phyloP scores from a whole-genome alignment of 768 basidiomycete genomes.

The Podaxis sp. region DNA sequence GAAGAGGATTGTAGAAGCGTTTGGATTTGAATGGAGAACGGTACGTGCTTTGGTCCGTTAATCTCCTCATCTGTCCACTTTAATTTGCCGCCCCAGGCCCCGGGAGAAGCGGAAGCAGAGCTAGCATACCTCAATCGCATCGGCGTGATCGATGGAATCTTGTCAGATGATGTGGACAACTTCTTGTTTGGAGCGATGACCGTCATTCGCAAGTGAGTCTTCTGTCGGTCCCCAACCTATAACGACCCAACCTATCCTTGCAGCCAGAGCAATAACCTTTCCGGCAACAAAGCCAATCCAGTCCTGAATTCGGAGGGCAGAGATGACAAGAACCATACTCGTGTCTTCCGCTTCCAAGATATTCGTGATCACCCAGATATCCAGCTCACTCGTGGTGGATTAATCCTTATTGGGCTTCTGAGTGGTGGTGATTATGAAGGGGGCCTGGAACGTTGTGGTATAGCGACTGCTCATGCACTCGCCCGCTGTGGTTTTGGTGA shows the following conservation, averaged over 20 bases:
- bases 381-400: constrained; percentile 61
- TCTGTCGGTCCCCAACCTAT: neutral
- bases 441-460: constrained; percentile 67
- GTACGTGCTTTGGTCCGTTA: constrained; percentile 29
- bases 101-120: constrained; percentile 94
- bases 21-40: constrained; percentile 77
- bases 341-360: constrained; percentile 39
- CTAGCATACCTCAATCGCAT: constrained; percentile 81
- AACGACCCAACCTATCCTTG: constrained; percentile 10
- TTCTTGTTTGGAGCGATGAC: constrained; percentile 85
- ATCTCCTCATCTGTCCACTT: constrained; percentile 13
- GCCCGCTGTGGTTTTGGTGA: constrained; percentile 83
- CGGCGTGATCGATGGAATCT: constrained; percentile 82
- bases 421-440: constrained; percentile 90
- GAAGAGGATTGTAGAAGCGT: constrained; percentile 76
- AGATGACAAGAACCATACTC: constrained; percentile 71
- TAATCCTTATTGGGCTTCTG: constrained; percentile 80
- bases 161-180: constrained; percentile 93
- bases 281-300: constrained; percentile 66
- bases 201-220: constrained; percentile 78
- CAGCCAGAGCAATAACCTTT: constrained; percentile 70
- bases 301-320: constrained; percentile 63
- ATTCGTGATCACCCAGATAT: constrained; percentile 41
- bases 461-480: constrained; percentile 70
- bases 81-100: constrained; percentile 54